Conservation (phyloP, 306 rosid species). For the Cicer yamashitae region DNA sequence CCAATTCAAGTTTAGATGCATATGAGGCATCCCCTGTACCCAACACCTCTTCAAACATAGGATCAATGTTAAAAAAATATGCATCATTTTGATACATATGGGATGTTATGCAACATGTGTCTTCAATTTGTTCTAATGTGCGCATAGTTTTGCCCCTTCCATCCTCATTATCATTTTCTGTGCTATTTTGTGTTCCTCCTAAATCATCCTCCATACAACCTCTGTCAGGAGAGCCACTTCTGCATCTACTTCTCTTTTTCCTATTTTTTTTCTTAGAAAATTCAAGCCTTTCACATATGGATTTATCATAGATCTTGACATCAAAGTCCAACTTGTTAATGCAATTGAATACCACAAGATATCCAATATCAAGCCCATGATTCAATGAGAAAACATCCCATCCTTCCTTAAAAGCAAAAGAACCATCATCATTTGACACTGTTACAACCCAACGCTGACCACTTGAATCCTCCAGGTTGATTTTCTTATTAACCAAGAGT, state of each 20-base stretch:
- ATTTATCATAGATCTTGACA: slow-evolving; percentile 59
- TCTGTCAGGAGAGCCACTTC: slow-evolving; percentile 17
- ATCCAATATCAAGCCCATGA: slow-evolving; percentile 60
- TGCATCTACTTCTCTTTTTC: slow-evolving; percentile 42
- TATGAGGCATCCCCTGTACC: slow-evolving; percentile 39
- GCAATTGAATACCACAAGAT: slow-evolving; percentile 59
- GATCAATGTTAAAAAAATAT: slow-evolving; percentile 12
- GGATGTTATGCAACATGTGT: slow-evolving; percentile 41
- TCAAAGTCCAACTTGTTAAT: slow-evolving; percentile 48
- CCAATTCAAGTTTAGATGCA: slow-evolving; percentile 40
- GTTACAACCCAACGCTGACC: slow-evolving; percentile 58
- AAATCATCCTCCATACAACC: slow-evolving; percentile 16
- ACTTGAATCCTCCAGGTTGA: slow-evolving; percentile 58
- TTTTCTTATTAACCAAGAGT: slow-evolving; percentile 46
- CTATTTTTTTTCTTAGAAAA: slow-evolving; percentile 39
- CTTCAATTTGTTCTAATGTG: slow-evolving; percentile 49
- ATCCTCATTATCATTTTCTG: slow-evolving; percentile 16
- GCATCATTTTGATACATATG: slow-evolving; percentile 38
- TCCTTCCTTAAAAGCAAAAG: slow-evolving; percentile 62
- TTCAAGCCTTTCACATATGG: slow-evolving; percentile 61
- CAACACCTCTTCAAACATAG: slow-evolving; percentile 36
- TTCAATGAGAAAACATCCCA: slow-evolving; percentile 62
- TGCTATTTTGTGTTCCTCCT: slow-evolving; percentile 16
- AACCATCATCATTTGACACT: slow-evolving; percentile 49
- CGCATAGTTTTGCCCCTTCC: slow-evolving; percentile 12